Percentiles rank a stretch among this genome's conserved stretches.
Evolutionary conservation across 306 rosid species (phyloP).

Genomic region (Prinsepia uniflora): DNA sequence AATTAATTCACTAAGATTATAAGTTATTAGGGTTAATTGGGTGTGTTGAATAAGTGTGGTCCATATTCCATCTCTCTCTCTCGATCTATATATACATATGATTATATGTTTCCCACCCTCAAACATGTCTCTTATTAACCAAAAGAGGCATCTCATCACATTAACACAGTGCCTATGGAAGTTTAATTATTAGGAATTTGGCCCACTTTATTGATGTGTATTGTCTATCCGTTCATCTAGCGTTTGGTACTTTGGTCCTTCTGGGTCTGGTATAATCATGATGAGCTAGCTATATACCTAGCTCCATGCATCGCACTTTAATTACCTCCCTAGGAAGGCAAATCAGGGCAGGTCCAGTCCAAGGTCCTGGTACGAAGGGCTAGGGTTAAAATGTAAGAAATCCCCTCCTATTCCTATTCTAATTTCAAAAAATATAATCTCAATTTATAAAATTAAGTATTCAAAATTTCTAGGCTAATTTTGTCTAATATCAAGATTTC

Average conservation of each 20-base stretch:
- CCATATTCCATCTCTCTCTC: background rate
- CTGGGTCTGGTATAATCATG: slow-evolving; percentile 4
- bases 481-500: too few relatives aligned
- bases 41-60: background rate
- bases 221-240: background rate
- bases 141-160: background rate
- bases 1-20: too few relatives aligned
- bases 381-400: too few relatives aligned
- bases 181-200: background rate
- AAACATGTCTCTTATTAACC: slow-evolving; percentile 9
- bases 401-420: too few relatives aligned
- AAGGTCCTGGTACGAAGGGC: too few relatives aligned
- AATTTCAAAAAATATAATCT: too few relatives aligned
- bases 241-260: background rate
- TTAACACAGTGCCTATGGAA: background rate
- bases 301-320: background rate
- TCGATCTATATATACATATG: too few relatives aligned
- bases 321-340: too few relatives aligned
- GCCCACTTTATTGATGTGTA: background rate
- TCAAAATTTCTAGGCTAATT: too few relatives aligned
- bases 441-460: too few relatives aligned
- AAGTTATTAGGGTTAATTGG: too few relatives aligned
- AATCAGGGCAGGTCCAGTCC: too few relatives aligned
- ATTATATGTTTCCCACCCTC: background rate
- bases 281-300: background rate